phyloP scores from a whole-genome alignment of 75 land plant genomes.

The Cupressus sempervirens region DNA sequence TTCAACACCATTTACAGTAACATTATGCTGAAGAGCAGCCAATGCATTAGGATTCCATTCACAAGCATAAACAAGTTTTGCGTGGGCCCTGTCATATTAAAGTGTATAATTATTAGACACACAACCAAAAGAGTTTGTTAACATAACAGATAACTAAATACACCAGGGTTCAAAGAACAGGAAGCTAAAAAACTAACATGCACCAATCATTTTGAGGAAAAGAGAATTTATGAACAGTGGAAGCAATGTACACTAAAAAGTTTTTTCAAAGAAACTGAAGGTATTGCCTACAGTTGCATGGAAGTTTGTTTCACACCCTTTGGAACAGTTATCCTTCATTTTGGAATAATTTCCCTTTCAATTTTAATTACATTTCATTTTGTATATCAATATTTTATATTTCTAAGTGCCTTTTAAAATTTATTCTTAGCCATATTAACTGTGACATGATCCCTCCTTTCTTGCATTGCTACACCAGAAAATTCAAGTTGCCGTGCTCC shows the following conservation, averaged over 20 bases:
- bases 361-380: background rate
- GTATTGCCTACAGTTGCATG: background rate
- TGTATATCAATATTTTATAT: background rate
- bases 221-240: background rate
- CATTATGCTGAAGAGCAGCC: slow-evolving; percentile 65
- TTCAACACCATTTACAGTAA: slow-evolving; percentile 61
- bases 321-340: background rate
- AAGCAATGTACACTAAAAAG: background rate
- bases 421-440: background rate
- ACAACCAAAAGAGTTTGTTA: background rate
- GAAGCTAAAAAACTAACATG: background rate
- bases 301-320: background rate
- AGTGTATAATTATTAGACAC: background rate
- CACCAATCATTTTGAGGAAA: background rate
- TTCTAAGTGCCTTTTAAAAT: background rate
- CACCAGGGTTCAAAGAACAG: background rate
- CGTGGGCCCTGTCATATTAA: slow-evolving; percentile 50
- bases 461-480: background rate
- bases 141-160: background rate
- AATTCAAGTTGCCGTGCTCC: background rate
- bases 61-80: slow-evolving; percentile 88
- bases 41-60: slow-evolving; percentile 95
- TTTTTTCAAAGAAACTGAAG: background rate
- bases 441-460: background rate
- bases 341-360: background rate